Evolutionary conservation across 1,139 yeast genomes (phyloP).

Genomic region (Pneumocystis canis): DNA sequence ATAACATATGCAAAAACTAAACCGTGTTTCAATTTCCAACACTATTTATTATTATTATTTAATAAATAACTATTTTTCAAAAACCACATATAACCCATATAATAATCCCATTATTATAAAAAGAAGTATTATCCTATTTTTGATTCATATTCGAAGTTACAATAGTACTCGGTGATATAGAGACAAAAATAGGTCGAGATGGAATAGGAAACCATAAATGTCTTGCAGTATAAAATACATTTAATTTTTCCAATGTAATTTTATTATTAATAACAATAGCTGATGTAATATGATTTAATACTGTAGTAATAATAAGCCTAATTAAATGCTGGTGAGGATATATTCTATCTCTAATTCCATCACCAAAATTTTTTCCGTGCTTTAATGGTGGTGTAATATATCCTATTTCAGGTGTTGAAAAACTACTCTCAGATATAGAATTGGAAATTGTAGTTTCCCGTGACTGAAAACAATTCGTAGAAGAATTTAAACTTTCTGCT

Average conservation of each 20-base stretch:
- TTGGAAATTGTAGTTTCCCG: neutral
- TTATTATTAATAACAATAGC: neutral
- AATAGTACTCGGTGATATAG: neutral
- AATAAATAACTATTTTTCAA: neutral
- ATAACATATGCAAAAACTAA: neutral
- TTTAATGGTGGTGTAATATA: neutral
- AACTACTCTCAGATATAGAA: neutral
- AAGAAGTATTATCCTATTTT: neutral
- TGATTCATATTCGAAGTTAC: neutral
- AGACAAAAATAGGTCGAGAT: neutral
- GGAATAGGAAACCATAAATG: neutral
- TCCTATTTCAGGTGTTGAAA: neutral
- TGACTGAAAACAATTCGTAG: neutral
- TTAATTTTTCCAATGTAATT: neutral
- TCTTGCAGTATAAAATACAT: neutral
- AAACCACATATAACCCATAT: neutral
- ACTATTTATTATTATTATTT: neutral
- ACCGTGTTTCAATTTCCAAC: neutral
- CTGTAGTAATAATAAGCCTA: slow-evolving; percentile 1
- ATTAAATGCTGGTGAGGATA: neutral
- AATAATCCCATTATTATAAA: neutral
- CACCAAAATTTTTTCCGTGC: neutral
- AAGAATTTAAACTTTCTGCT: neutral
- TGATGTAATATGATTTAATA: neutral
- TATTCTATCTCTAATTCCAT: neutral